These are phyloP conservation scores for Aspergillus heteromorphus DNA, from an alignment of 495 filamentous ascomycete species.

Conservation along the genomic window DNA sequence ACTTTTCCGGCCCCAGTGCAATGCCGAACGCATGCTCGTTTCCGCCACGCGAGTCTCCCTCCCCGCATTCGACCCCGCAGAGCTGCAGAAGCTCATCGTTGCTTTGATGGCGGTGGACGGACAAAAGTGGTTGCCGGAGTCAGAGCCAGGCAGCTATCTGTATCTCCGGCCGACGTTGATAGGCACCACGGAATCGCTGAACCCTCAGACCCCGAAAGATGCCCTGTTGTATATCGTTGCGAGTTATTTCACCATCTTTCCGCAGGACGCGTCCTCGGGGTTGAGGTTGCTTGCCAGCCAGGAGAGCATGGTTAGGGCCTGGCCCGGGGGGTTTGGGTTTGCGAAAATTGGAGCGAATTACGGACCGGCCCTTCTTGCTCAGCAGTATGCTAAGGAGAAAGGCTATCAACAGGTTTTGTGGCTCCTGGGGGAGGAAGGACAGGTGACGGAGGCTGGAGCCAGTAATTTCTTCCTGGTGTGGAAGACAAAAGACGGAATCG, in stretches of 20 bases:
- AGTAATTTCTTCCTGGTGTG: constrained; percentile 84
- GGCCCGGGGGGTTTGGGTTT: constrained; percentile 24
- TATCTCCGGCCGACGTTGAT: constrained; percentile 77
- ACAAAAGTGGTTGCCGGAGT: background rate
- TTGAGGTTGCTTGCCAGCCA: constrained; percentile 4
- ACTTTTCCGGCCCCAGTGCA: constrained; percentile 72
- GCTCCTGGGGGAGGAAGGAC: constrained; percentile 57
- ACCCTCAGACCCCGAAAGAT: constrained; percentile 64
- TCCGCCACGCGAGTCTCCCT: constrained; percentile 66
- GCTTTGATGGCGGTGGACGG: background rate
- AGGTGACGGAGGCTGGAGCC: constrained; percentile 82
- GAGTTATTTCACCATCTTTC: background rate
- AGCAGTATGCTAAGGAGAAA: constrained; percentile 6
- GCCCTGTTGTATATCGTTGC: constrained; percentile 68
- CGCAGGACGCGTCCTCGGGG: background rate
- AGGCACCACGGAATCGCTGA: constrained; percentile 60
- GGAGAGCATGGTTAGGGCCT: constrained; percentile 15
- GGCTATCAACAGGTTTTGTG: constrained; percentile 26
- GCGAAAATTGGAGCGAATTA: constrained; percentile 30
- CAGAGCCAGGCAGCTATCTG: constrained; percentile 24
- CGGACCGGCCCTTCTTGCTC: constrained; percentile 18
- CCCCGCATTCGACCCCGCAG: constrained; percentile 58
- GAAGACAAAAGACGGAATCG: constrained; percentile 55
- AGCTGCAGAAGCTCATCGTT: constrained; percentile 52
- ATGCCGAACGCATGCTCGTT: constrained; percentile 59